phyloP scores from a whole-genome alignment of 805 yeast genomes.

The Metschnikowia gelsemii region DNA sequence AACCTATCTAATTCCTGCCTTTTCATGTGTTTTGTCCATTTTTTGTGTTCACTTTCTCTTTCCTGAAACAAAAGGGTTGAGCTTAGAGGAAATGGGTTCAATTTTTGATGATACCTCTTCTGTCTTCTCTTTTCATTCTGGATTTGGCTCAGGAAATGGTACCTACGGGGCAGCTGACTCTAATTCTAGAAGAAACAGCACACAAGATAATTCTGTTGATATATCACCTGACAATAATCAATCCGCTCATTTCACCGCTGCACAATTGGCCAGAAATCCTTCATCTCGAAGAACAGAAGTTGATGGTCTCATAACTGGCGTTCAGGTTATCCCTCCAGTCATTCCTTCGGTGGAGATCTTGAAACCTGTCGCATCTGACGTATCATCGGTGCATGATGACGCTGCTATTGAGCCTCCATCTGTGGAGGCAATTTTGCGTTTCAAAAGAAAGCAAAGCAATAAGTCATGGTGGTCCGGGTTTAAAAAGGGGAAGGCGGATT shows the following conservation, averaged over 20 bases:
- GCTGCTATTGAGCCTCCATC: conserved; percentile 21
- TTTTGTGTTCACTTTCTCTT: conserved; percentile 68
- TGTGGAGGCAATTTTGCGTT: conserved; percentile 17
- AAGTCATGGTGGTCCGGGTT: conserved; percentile 14
- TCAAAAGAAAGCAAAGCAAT: conserved; percentile 7
- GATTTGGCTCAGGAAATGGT: conserved; percentile 18
- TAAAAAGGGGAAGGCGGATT: conserved; percentile 2
- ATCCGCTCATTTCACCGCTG: conserved; percentile 28
- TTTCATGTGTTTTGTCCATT: conserved; percentile 71
- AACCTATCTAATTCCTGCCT: conserved; percentile 77
- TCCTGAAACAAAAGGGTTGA: conserved; percentile 90
- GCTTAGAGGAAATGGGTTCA: conserved; percentile 88
- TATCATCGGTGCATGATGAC: conserved; percentile 17
- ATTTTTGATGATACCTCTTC: conserved; percentile 67
- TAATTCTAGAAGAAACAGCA: conserved; percentile 10
- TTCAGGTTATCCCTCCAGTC: conserved; percentile 22
- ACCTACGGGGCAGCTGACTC: conserved; percentile 18
- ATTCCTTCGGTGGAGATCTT: conserved; percentile 10
- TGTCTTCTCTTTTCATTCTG: conserved; percentile 43
- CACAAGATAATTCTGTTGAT: conserved; percentile 6
- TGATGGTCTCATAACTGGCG: conserved; percentile 33
- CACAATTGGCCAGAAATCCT: conserved; percentile 45
- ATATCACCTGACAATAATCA: conserved; percentile 6
- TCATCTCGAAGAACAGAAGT: conserved; percentile 31
- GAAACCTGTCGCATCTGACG: conserved; percentile 19